phyloP scores from a whole-genome alignment of 2,329 filamentous ascomycete species.

The Penicillium sp. region DNA sequence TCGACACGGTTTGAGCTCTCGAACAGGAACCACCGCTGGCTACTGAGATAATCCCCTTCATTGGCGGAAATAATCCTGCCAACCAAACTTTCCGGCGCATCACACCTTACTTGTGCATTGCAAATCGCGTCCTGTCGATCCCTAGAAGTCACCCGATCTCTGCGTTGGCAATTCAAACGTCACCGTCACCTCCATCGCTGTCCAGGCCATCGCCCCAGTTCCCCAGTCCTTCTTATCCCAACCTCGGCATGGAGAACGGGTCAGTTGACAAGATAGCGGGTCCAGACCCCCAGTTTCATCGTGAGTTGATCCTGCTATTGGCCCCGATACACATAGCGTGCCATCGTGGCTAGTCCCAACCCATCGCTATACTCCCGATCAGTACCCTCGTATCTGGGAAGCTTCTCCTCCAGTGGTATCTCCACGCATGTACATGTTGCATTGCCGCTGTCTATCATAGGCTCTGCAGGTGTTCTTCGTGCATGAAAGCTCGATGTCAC shows the following conservation, averaged over 20 bases:
- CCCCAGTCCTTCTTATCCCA: slow-evolving; percentile 7
- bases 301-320: slow-evolving; percentile 14
- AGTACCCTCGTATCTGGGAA: slow-evolving; percentile 7
- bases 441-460: slow-evolving; percentile 11
- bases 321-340: neutral
- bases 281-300: slow-evolving; percentile 14
- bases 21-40: no score
- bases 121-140: slow-evolving; percentile 29
- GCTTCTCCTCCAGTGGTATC: slow-evolving; percentile 3
- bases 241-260: slow-evolving; percentile 14
- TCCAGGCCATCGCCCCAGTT: slow-evolving; percentile 3
- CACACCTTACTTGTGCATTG: slow-evolving; percentile 14
- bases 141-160: slow-evolving; percentile 32
- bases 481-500: slow-evolving; percentile 2
- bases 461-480: slow-evolving; percentile 5
- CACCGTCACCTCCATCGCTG: slow-evolving; percentile 2
- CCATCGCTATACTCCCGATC: neutral
- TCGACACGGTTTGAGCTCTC: neutral
- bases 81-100: no score
- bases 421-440: slow-evolving; percentile 9
- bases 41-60: no score
- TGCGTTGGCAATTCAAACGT: slow-evolving; percentile 31
- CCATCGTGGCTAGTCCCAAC: no score
- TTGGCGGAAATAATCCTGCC: no score
- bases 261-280: slow-evolving; percentile 21